Evolutionary conservation across 495 filamentous ascomycete genomes (phyloP), one percentile per base, ranked within the genome.

Genomic region (Emericellopsis terricola): DNA sequence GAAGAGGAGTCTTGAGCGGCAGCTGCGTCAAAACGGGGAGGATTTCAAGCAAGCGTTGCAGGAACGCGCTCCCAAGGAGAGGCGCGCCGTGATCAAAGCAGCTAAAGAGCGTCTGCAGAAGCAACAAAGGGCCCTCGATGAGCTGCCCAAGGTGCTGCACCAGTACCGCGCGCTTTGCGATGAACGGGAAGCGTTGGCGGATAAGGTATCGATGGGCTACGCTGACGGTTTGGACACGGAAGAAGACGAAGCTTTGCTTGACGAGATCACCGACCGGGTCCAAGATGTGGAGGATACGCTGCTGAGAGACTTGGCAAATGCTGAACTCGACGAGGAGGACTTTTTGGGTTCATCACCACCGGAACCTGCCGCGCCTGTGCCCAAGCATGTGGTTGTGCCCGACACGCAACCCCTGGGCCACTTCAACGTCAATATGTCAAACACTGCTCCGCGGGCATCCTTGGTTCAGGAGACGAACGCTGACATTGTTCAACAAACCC

Each of bases 401-500:
- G 38, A 41, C 3, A 54, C 44, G 0, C 51, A 51, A 14, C 11
- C 15, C 19, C 13, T 19, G 0, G 11, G 14, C 28, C 13, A 29
- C 17, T 19, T 15, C 13, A 29, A 15, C 8, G 13, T 26, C 7
- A 38, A 26, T 14, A 20, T 32, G 28, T 26, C 33, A n/a, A n/a
- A n/a, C n/a, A n/a, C n/a, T n/a, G n/a, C n/a, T n/a, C n/a, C n/a
- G n/a, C n/a, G n/a, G n/a, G n/a, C n/a, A n/a, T n/a, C 3, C 33
- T 13, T 13, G 27, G 33, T 15, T 35, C 33, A 35, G 24, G 14
- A 27, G 19, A 26, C 14, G 14, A 11, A 6, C 11, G 23, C 56
- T 13, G 60, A 69, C 40, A 48, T 67, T 10, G 57, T 65, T 18
- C 45, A 58, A 13, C 63, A 69, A 33, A 68, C 63, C 0, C 63